Percentiles rank a stretch among this genome's conserved stretches.
Evolutionary conservation across 305 asterid species (phyloP).

Genomic region (Withania somnifera): DNA sequence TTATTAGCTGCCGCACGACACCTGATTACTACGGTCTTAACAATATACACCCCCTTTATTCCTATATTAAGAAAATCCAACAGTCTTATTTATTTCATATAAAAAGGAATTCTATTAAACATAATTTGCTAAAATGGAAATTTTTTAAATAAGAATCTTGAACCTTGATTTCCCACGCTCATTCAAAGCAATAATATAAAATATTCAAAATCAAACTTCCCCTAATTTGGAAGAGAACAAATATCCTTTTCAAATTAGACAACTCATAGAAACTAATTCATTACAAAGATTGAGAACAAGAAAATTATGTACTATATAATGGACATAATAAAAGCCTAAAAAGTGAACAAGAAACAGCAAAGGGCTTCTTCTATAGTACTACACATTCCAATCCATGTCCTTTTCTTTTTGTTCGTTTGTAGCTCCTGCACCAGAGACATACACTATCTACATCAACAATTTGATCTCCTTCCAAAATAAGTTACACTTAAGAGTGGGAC

Average conservation of each 20-base stretch:
- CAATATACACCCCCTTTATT: no score
- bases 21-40: no score
- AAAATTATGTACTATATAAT: background rate
- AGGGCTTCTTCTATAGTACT: background rate
- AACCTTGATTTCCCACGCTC: background rate
- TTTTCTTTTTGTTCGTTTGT: background rate
- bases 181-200: background rate
- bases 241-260: background rate
- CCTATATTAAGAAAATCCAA: no score
- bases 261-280: background rate
- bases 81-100: no score
- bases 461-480: background rate
- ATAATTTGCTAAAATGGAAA: no score
- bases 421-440: background rate
- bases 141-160: no score
- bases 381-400: background rate
- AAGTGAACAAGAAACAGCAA: background rate
- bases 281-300: background rate
- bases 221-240: background rate
- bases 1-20: no score
- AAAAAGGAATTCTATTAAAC: no score
- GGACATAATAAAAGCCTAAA: background rate
- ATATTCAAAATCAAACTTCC: background rate
- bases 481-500: background rate
- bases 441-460: background rate